Evolutionary conservation across 495 filamentous ascomycete genomes (phyloP), one percentile per base, ranked within the genome.

Genomic region (Aspergillus olivimuriae): DNA sequence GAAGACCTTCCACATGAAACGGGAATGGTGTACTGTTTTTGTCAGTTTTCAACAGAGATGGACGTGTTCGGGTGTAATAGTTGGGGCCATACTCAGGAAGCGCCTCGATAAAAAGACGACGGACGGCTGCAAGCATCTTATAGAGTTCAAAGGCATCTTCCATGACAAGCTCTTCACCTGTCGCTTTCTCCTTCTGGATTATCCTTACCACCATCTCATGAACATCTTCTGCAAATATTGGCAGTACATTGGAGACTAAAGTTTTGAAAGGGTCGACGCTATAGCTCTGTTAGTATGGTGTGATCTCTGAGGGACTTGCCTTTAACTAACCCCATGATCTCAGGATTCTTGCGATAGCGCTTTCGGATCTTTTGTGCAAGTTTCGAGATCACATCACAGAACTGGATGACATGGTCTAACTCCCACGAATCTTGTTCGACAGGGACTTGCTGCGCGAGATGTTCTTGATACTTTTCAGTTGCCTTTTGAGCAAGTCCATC

Each of bases 81-180:
- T n/a, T n/a, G n/a, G n/a, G n/a, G n/a, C n/a, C 70, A 53, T 70
- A 76, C 73, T 67, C 69, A 12, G 86, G 86, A 23, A 95, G 74
- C 23, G 80, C 78, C 36, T 82, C 76, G 4, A 67, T 64, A 61
- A 94, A 87, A 31, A 95, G 86, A 11, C 77, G 74, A 7, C 89
- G 82, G 36, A 96, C 84, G 51, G 83, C 83, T 8, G 88, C 78
- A 28, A 99, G 73, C 50, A 94, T 84, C 55, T 77, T 83, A 63
- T 99, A 99, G 2, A 99, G 68, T 50, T 90, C 85, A 59, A 99
- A 96, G 0, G 89, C 94, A 55, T 99, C 94, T 52, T 94, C 76
- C 17, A 97, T 75, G 23, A 78, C 77, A 24, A 97, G 77, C 52
- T 95, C 89, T 41, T 81, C 73, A n/a, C 74, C 80, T 39, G 66